Evolutionary conservation across 441 rosid genomes (phyloP).

Genomic region (Capsella rubella): DNA sequence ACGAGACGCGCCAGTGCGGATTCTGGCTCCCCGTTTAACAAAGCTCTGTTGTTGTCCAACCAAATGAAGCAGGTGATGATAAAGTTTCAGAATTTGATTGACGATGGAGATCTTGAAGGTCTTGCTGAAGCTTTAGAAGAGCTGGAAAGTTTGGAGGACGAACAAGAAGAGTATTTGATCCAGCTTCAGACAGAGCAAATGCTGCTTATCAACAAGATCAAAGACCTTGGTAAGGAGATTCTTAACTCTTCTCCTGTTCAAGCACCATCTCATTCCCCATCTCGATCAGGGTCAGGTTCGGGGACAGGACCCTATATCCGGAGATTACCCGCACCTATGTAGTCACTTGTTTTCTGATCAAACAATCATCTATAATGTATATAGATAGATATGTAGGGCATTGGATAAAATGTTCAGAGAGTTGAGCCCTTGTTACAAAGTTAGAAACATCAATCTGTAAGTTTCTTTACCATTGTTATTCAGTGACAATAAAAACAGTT

Average conservation of each 20-base stretch:
- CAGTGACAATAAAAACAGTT: conserved; percentile 11
- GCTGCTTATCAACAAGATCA: conserved; percentile 78
- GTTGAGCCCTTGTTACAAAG: conserved; percentile 37
- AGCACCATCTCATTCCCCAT: conserved; percentile 32
- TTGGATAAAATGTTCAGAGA: conserved; percentile 21
- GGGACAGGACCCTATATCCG: conserved; percentile 44
- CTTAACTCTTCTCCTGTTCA: conserved; percentile 60
- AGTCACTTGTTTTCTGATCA: conserved; percentile 35
- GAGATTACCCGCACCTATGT: conserved; percentile 45
- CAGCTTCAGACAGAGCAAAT: conserved; percentile 89
- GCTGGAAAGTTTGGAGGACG: conserved; percentile 76
- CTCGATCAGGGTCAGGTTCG: conserved; percentile 37
- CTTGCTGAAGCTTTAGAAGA: conserved; percentile 65
- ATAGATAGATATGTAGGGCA: conserved; percentile 44
- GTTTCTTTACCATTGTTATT: conserved; percentile 32
- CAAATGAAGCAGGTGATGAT: conserved; percentile 72
- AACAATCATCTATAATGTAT: conserved; percentile 39
- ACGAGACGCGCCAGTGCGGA: conserved; percentile 59
- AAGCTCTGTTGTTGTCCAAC: conserved; percentile 41
- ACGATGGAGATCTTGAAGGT: conserved; percentile 67
- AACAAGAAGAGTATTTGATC: conserved; percentile 77
- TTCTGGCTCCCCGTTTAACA: conserved; percentile 53
- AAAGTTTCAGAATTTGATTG: conserved; percentile 65
- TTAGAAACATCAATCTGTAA: conserved; percentile 31
- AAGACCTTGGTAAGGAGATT: conserved; percentile 91